A percentile compares a stretch with the other conserved stretches of the same genome.
Conservation (phyloP, 305 asterid genomes). For the Withania somnifera region DNA sequence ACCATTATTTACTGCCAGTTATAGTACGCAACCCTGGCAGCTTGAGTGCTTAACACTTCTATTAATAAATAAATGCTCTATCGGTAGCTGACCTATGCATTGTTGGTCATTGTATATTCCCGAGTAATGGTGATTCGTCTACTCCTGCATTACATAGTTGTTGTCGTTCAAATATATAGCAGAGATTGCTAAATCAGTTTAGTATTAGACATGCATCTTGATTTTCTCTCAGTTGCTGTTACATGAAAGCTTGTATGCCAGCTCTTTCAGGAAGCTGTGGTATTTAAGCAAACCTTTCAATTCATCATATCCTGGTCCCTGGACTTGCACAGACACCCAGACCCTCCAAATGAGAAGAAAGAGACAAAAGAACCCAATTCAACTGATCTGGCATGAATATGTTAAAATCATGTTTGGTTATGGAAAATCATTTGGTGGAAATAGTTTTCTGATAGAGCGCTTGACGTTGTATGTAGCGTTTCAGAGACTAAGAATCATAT, state of each 20-base stretch:
- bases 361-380: not conserved
- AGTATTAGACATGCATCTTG: not conserved
- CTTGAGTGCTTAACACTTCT: not conserved
- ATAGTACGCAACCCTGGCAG: not conserved
- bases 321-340: not conserved
- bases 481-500: not conserved
- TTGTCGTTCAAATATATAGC: not conserved
- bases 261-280: not conserved
- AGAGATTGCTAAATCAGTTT: not conserved
- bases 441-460: not conserved
- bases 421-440: not conserved
- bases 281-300: not conserved
- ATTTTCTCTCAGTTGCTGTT: not conserved
- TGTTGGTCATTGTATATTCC: not conserved
- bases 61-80: not conserved
- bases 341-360: not conserved
- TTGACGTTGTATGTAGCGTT: not conserved
- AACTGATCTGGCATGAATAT: not conserved
- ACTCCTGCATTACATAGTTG: not conserved
- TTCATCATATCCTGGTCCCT: not conserved
- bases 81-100: not conserved
- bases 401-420: not conserved
- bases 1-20: not conserved
- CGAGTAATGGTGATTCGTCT: not conserved
- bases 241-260: not conserved